Evolutionary conservation across 805 yeast genomes (phyloP).

Genomic region (Wickerhamomyces queroliae): DNA sequence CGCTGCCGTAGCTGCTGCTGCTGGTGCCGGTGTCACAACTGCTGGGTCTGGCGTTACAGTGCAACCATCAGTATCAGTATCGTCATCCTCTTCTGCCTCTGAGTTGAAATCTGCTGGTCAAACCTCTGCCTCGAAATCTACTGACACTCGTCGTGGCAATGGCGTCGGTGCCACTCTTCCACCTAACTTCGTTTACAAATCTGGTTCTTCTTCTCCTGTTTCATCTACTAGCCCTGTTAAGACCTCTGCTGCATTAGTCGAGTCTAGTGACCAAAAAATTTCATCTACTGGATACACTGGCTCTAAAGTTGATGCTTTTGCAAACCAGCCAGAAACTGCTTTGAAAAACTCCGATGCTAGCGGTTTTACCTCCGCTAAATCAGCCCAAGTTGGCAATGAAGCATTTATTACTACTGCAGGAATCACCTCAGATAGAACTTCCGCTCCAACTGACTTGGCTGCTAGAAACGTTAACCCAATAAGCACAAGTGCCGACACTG

Average conservation of each 20-base stretch:
- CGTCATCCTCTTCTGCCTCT: background rate
- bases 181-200: background rate
- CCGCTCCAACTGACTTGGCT: background rate
- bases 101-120: background rate
- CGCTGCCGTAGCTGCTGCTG: background rate
- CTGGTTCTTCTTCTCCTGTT: background rate
- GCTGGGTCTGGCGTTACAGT: background rate
- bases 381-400: background rate
- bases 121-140: background rate
- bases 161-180: background rate
- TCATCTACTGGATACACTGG: conserved; percentile 8
- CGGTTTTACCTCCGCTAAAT: background rate
- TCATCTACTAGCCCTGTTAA: background rate
- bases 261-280: too few relatives aligned
- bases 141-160: background rate
- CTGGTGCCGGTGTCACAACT: background rate
- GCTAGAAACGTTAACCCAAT: background rate
- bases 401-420: background rate
- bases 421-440: background rate
- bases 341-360: background rate
- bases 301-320: conserved; percentile 6
- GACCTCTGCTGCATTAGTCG: too few relatives aligned
- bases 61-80: too few relatives aligned
- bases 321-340: conserved; percentile 4
- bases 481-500: background rate